phyloP scores from a whole-genome alignment of 108 stramenopile genomes.

The Skeletonema potamos region DNA sequence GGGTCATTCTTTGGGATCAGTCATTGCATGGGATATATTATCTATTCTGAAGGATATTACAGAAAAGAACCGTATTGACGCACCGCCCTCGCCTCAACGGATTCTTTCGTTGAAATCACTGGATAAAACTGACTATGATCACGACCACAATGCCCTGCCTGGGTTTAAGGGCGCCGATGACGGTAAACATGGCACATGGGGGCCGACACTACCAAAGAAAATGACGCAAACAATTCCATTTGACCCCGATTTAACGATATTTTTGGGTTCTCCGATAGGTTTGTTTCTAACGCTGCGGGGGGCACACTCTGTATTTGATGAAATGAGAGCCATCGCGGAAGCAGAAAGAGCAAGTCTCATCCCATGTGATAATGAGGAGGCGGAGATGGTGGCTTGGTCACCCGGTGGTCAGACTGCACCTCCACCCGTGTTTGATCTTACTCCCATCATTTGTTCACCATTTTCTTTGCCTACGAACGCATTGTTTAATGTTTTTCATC shows the following conservation, averaged over 20 bases:
- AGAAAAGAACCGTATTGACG: conserved; percentile 33
- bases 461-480: conserved; percentile 67
- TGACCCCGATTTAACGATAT: conserved; percentile 66
- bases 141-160: not conserved
- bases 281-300: conserved; percentile 79
- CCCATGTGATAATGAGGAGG: conserved; percentile 48
- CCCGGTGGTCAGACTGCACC: conserved; percentile 5
- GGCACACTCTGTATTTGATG: conserved; percentile 80
- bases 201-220: conserved; percentile 65
- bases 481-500: conserved; percentile 82
- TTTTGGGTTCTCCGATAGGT: conserved; percentile 82
- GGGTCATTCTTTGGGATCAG: conserved; percentile 85
- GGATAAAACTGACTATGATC: conserved; percentile 2
- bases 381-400: not conserved
- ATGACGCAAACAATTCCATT: conserved; percentile 66
- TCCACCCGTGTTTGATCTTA: conserved; percentile 40
- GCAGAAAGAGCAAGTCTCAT: conserved; percentile 44
- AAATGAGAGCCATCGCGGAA: conserved; percentile 53
- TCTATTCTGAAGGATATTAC: conserved; percentile 58
- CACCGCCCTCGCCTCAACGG: conserved; percentile 3
- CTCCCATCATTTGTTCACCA: conserved; percentile 57
- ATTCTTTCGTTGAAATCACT: conserved; percentile 11
- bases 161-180: not conserved
- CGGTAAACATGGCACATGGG: conserved; percentile 66
- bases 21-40: conserved; percentile 89